Evolutionary conservation across 352 stramenopile genomes (phyloP).

Genomic region (Phytophthora meadii): DNA sequence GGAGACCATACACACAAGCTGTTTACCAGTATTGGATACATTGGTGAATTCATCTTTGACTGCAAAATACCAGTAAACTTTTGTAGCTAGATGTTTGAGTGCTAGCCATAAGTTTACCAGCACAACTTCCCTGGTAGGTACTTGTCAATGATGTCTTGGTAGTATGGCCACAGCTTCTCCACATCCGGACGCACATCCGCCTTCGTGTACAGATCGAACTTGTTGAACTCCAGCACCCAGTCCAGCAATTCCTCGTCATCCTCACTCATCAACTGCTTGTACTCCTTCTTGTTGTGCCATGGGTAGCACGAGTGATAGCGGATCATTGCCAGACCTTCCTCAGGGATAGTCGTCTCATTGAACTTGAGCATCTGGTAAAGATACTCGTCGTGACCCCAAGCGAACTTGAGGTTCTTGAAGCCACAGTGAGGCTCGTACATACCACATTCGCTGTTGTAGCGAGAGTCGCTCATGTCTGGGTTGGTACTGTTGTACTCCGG

Average conservation of each 20-base stretch:
- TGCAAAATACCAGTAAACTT: too few relatives aligned
- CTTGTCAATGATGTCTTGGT: conserved; percentile 92
- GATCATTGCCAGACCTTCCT: conserved; percentile 93
- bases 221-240: conserved; percentile 94
- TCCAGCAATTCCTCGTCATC: conserved; percentile 89
- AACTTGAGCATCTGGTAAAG: conserved; percentile 94
- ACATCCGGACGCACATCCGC: conserved; percentile 81
- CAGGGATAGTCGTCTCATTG: conserved; percentile 88
- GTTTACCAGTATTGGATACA: too few relatives aligned
- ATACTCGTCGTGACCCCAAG: conserved; percentile 95
- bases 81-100: too few relatives aligned
- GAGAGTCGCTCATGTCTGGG: conserved; percentile 87
- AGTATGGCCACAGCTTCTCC: conserved; percentile 92
- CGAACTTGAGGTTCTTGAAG: conserved; percentile 90
- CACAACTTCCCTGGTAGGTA: conserved; percentile 82
- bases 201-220: conserved; percentile 96
- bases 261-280: conserved; percentile 87
- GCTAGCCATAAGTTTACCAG: conserved; percentile 49
- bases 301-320: conserved; percentile 94
- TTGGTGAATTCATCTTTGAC: too few relatives aligned
- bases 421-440: conserved; percentile 92
- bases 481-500: conserved; percentile 92
- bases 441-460: conserved; percentile 87
- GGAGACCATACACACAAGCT: too few relatives aligned
- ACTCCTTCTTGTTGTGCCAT: conserved; percentile 94